Percentiles rank a stretch among this genome's conserved stretches.
Evolutionary conservation across 2,329 filamentous ascomycete genomes (phyloP).

Genomic region (Rutstroemia sydowiana): DNA sequence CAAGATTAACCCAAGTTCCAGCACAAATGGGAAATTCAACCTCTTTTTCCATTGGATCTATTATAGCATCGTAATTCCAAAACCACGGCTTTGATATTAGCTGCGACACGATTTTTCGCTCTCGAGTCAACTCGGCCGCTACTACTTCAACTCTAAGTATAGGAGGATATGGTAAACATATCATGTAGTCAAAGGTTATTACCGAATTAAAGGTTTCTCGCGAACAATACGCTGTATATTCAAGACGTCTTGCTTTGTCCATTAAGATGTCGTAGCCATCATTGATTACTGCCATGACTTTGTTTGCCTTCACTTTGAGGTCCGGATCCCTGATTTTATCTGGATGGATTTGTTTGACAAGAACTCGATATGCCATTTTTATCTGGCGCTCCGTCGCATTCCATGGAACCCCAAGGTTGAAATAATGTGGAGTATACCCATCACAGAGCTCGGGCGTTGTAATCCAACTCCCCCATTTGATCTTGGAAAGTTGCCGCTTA

Average conservation of each 20-base stretch:
- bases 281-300: not conserved
- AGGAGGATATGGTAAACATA: too few species aligned
- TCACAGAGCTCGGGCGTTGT: not conserved
- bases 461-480: too few species aligned
- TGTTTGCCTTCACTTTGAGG: not conserved
- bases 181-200: too few species aligned
- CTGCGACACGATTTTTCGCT: too few species aligned
- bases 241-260: not conserved
- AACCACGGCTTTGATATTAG: not conserved
- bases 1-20: conserved; percentile 6
- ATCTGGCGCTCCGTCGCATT: not conserved
- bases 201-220: too few species aligned
- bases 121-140: too few species aligned
- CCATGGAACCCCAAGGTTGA: conserved; percentile 1
- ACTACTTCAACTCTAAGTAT: too few species aligned
- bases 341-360: not conserved
- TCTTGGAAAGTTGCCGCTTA: too few species aligned
- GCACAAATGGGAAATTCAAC: too few species aligned
- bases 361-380: not conserved
- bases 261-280: not conserved
- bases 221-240: not conserved
- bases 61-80: too few species aligned
- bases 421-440: not conserved
- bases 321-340: not conserved
- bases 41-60: too few species aligned